These are phyloP conservation scores for Austroboletus eburneus DNA, from an alignment of 768 basidiomycete species.

Conservation along the genomic window DNA sequence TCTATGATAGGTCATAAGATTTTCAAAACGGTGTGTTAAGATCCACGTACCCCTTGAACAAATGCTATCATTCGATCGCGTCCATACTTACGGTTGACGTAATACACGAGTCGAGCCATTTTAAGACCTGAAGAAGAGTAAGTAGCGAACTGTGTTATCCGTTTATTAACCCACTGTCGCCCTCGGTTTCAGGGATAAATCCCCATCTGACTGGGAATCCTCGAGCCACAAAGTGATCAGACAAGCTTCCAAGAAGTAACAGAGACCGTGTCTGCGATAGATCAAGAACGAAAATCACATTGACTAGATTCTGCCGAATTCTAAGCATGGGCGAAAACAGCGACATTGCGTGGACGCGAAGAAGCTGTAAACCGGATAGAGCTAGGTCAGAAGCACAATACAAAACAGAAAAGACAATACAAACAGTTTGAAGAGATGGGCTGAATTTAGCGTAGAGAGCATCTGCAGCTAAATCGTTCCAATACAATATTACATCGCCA, in stretches of 20 bases:
- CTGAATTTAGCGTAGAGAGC: constrained; percentile 52
- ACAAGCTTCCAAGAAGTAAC: constrained; percentile 57
- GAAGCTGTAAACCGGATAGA: constrained; percentile 19
- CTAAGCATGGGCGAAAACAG: constrained; percentile 75
- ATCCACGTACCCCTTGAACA: constrained; percentile 43
- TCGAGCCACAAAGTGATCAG: constrained; percentile 68
- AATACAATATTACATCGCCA: constrained; percentile 71
- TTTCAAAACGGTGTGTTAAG: background rate
- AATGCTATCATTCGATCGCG: constrained; percentile 59
- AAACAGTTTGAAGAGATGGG: constrained; percentile 47
- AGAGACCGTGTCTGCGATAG: constrained; percentile 60
- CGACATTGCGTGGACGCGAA: constrained; percentile 34
- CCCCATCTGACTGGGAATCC: constrained; percentile 82
- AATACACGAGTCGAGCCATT: constrained; percentile 72
- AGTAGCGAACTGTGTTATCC: background rate
- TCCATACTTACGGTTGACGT: constrained; percentile 61
- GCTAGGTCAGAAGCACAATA: background rate
- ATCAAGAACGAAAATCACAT: constrained; percentile 78
- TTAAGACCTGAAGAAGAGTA: constrained; percentile 42
- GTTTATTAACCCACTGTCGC: constrained; percentile 30
- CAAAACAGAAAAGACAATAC: constrained; percentile 13
- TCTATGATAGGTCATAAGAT: constrained; percentile 24
- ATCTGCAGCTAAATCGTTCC: constrained; percentile 91
- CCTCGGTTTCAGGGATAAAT: constrained; percentile 63
- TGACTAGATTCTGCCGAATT: constrained; percentile 78